Evolutionary conservation across 441 rosid species (phyloP), one percentile per base, ranked within the genome.

Genomic region (Aquilaria agallochum): DNA sequence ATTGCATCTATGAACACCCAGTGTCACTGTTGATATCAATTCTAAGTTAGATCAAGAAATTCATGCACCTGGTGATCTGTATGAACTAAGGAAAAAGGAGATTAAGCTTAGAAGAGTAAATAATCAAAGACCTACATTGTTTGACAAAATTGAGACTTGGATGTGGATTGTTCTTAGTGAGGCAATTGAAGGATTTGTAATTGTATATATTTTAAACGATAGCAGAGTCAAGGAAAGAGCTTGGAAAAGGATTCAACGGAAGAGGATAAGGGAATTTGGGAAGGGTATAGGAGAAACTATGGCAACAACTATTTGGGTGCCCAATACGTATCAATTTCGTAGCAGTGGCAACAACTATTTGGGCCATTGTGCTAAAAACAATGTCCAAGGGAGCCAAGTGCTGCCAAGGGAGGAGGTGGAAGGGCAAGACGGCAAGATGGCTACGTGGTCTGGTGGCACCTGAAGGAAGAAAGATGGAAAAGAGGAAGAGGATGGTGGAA

Each of bases 201-300:
- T 72, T 58, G 74, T 89, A 94, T 53, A 80, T 78, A 47, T 74
- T 67, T 97, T 96, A 91, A 13, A 91, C 63, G 1, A 94, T 83
- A 50, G 69, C 70, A 3, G 93, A 79, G 44, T 89, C 97, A 0
- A 81, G 87, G 31, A 87, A 84, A 1, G 89, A 73, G 14, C 83
- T 64, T 11, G 85, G 81, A 71, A 83, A 88, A 6, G 82, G 85
- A 50, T 77, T 46, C 12, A 42, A 68, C 0, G 91, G 81, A 14
- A 88, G 75, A 33, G 86, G 68, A 45, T 78, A 51, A 5, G 90
- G 57, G 2, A 84, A 78, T 27, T 81, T 83, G 0, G 80, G 48
- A 31, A 95, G 90, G 58, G 98, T 90, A 30, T 71, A 72, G 10
- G 98, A 85, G 80, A 91, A 91, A 84, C 99, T 90, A 20, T 96